phyloP scores from a whole-genome alignment of 1,139 yeast species.

The Diutina pseudorugosa region DNA sequence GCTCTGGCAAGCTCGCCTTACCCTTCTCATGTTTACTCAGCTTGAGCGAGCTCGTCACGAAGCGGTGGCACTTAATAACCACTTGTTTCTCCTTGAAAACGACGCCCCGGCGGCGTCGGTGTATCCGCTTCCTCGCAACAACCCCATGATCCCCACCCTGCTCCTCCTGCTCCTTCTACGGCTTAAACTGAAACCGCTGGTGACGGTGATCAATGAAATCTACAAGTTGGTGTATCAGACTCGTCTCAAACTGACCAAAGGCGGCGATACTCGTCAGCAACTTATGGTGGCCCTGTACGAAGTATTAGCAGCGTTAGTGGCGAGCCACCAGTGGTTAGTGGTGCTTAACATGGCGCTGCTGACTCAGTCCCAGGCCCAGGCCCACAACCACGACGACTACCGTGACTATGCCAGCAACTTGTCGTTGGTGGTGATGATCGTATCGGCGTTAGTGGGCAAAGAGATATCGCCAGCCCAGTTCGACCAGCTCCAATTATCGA shows the following conservation, averaged over 20 bases:
- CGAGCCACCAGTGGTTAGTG: not conserved
- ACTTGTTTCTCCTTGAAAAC: conserved; percentile 23
- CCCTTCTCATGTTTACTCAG: conserved; percentile 19
- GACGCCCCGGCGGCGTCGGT: conserved; percentile 7
- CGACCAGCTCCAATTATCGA: not conserved
- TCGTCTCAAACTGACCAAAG: conserved; percentile 12
- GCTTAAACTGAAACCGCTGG: conserved; percentile 26
- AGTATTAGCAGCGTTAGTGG: not conserved
- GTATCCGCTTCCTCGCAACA: conserved; percentile 27
- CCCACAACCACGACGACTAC: not conserved
- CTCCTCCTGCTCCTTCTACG: conserved; percentile 21
- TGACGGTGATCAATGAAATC: conserved; percentile 25
- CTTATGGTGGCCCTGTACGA: not conserved
- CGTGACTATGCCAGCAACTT: conserved; percentile 5
- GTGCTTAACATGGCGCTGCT: not conserved
- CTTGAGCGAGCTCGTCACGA: conserved; percentile 24
- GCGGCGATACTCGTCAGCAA: not conserved
- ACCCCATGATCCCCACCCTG: conserved; percentile 14
- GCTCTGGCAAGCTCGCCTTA: conserved; percentile 29
- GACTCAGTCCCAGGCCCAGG: not conserved
- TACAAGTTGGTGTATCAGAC: conserved; percentile 29
- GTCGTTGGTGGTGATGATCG: conserved; percentile 6
- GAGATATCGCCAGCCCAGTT: not conserved
- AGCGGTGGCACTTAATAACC: conserved; percentile 26
- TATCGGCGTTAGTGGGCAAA: conserved; percentile 4